phyloP scores from a whole-genome alignment of 352 stramenopile species.

The Phytophthora melonis region DNA sequence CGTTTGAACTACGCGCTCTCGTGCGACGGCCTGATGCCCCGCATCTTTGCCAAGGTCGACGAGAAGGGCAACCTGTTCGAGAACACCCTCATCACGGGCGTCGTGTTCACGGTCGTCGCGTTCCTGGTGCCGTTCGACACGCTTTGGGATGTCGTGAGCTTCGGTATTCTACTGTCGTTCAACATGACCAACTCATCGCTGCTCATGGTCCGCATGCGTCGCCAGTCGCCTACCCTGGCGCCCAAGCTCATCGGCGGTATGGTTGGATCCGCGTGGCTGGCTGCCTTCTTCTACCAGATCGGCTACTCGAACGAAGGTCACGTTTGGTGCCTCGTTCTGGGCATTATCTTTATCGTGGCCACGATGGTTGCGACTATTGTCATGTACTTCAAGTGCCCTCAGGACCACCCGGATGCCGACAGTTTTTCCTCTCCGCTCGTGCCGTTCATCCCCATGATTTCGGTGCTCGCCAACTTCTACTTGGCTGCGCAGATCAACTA shows the following conservation, averaged over 20 bases:
- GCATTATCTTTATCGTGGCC: slow-evolving; percentile 60
- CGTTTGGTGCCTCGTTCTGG: slow-evolving; percentile 44
- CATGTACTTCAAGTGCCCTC: slow-evolving; percentile 70
- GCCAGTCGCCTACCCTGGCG: slow-evolving; percentile 56
- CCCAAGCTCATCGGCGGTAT: slow-evolving; percentile 56
- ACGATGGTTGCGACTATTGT: slow-evolving; percentile 37
- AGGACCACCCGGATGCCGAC: slow-evolving; percentile 51
- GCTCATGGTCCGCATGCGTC: slow-evolving; percentile 75
- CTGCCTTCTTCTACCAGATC: slow-evolving; percentile 76
- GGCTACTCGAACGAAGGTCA: slow-evolving; percentile 65
- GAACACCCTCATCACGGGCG: slow-evolving; percentile 76
- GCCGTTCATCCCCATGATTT: slow-evolving; percentile 65
- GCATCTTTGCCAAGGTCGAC: slow-evolving; percentile 90
- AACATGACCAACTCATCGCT: slow-evolving; percentile 85
- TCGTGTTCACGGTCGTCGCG: slow-evolving; percentile 73
- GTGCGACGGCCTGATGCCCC: slow-evolving; percentile 93
- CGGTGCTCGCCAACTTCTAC: slow-evolving; percentile 78
- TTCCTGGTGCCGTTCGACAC: slow-evolving; percentile 81
- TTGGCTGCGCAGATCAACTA: slow-evolving; percentile 69
- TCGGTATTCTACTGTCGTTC: slow-evolving; percentile 91
- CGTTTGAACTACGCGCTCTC: slow-evolving; percentile 94
- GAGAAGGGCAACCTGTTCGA: slow-evolving; percentile 83
- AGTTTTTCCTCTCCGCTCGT: slow-evolving; percentile 76
- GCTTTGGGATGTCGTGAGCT: slow-evolving; percentile 91
- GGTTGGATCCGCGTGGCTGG: slow-evolving; percentile 47